Percentiles rank a stretch among this genome's conserved stretches.
phyloP scores from a whole-genome alignment of 2,329 filamentous ascomycete genomes.

The Tolypocladium tropicale region DNA sequence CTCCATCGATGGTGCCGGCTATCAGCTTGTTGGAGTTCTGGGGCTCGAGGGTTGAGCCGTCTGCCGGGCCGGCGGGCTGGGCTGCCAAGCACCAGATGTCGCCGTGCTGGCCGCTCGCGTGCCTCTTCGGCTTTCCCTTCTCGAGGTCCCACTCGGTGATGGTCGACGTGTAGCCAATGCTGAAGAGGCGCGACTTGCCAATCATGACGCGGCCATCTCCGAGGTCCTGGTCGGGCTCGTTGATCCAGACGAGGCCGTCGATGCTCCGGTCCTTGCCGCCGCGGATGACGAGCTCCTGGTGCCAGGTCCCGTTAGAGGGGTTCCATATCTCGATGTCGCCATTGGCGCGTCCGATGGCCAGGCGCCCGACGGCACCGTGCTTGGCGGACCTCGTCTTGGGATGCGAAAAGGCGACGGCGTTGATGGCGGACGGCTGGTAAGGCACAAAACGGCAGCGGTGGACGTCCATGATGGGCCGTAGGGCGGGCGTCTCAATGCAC shows the following conservation, averaged over 20 bases:
- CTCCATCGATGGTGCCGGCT: constrained; percentile 82
- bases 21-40: constrained; percentile 53
- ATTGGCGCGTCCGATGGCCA: constrained; percentile 86
- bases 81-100: constrained; percentile 95
- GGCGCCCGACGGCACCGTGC: constrained; percentile 50
- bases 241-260: constrained; percentile 86
- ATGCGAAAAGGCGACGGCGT: constrained; percentile 89
- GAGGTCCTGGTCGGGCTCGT: constrained; percentile 65
- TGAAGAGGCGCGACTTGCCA: constrained; percentile 80
- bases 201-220: constrained; percentile 49
- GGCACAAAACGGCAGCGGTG: constrained; percentile 95
- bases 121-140: constrained; percentile 64
- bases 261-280: constrained; percentile 80
- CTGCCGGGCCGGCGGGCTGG: constrained; percentile 48
- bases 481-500: not conserved
- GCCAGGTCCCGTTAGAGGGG: constrained; percentile 70
- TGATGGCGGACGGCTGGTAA: constrained; percentile 85
- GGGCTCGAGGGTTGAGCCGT: constrained; percentile 16
- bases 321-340: constrained; percentile 99
- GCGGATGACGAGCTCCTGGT: constrained; percentile 77
- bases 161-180: constrained; percentile 85
- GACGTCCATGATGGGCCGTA: constrained; percentile 62
- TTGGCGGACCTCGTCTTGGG: constrained; percentile 37
- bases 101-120: constrained; percentile 85
- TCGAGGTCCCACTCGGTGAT: constrained; percentile 93